Percentiles rank a stretch among this genome's conserved stretches.
Conservation (phyloP, 192 early-diverging fungal genomes). For the Thamnidium elegans region DNA sequence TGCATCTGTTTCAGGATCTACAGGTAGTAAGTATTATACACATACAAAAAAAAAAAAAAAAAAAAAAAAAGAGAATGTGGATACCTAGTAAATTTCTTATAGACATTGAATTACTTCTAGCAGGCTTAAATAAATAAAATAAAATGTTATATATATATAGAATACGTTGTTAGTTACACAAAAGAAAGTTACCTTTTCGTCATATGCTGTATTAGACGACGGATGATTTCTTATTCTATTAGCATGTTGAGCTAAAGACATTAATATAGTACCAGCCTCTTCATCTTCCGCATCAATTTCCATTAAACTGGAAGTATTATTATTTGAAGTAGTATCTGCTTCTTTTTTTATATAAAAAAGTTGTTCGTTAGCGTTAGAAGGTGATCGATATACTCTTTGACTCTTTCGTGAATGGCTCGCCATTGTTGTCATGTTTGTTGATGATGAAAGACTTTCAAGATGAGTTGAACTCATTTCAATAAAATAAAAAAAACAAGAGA, state of each 20-base stretch:
- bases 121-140: slow-evolving; percentile 10
- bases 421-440: too few species aligned
- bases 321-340: too few species aligned
- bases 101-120: slow-evolving; percentile 14
- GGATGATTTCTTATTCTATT: neutral
- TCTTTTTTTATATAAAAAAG: too few species aligned
- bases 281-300: slow-evolving; percentile 13
- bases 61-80: too few species aligned
- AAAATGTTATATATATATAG: neutral
- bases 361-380: too few species aligned
- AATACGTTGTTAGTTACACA: neutral
- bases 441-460: too few species aligned
- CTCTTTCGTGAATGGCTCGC: too few species aligned
- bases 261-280: slow-evolving; percentile 16
- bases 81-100: slow-evolving; percentile 13
- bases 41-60: neutral
- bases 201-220: neutral
- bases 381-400: too few species aligned
- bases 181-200: neutral
- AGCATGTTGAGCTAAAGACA: slow-evolving; percentile 12
- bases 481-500: too few species aligned
- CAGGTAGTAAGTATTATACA: neutral
- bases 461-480: too few species aligned
- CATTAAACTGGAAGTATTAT: neutral
- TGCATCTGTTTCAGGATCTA: slow-evolving; percentile 1